Conservation (phyloP, 495 filamentous ascomycete genomes). For the Talaromyces adpressus region DNA sequence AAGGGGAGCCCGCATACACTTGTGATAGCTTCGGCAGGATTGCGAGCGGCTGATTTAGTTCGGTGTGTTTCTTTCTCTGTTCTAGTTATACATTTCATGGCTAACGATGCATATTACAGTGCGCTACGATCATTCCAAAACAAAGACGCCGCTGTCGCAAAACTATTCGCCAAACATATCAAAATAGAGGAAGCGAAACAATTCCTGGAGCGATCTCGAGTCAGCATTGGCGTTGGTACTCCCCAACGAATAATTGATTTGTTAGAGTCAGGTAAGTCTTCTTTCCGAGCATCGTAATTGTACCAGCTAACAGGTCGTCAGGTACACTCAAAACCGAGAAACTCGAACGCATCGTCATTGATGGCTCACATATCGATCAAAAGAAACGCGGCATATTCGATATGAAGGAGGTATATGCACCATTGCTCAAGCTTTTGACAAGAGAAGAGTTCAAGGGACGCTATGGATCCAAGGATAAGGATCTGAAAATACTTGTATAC, state of each 20-base stretch:
- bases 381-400: constrained; percentile 91
- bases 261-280: constrained; percentile 61
- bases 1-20: constrained; percentile 82
- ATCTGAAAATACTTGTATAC: constrained; percentile 34
- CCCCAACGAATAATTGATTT: constrained; percentile 75
- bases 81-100: constrained; percentile 8
- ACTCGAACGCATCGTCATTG: constrained; percentile 74
- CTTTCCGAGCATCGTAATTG: not conserved
- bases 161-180: constrained; percentile 97
- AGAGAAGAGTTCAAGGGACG: constrained; percentile 60
- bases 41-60: constrained; percentile 73
- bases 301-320: constrained; percentile 18
- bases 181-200: constrained; percentile 83
- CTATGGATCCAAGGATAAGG: constrained; percentile 42
- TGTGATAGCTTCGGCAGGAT: constrained; percentile 68
- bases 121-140: constrained; percentile 69
- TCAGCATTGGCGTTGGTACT: constrained; percentile 84
- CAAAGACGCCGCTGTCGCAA: constrained; percentile 70
- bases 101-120: constrained; percentile 31
- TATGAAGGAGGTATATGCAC: constrained; percentile 80
- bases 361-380: constrained; percentile 82
- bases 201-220: constrained; percentile 58
- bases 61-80: constrained; percentile 39
- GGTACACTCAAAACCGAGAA: constrained; percentile 60
- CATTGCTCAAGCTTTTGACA: constrained; percentile 62